phyloP scores from a whole-genome alignment of 2,329 filamentous ascomycete species.

The Gyromitra esculenta region DNA sequence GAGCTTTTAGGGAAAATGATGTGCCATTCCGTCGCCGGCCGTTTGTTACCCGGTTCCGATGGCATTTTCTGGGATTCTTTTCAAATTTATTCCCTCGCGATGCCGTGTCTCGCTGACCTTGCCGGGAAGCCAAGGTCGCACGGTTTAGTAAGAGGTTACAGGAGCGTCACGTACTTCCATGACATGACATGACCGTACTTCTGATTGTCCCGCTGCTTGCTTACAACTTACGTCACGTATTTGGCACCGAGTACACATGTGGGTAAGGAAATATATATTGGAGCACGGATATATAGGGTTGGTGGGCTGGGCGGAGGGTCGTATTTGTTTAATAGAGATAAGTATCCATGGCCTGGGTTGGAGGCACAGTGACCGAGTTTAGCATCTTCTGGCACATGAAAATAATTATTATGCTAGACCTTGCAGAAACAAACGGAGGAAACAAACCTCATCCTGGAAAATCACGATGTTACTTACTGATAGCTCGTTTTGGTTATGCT shows the following conservation, averaged over 20 bases:
- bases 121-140: background rate
- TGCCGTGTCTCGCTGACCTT: conserved; percentile 24
- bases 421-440: conserved; percentile 21
- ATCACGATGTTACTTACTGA: background rate
- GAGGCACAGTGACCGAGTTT: conserved; percentile 13
- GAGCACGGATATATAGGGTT: background rate
- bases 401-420: conserved; percentile 1
- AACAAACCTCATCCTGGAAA: conserved; percentile 30
- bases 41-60: conserved; percentile 46
- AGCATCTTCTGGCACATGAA: conserved; percentile 31
- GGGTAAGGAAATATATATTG: background rate
- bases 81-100: conserved; percentile 19
- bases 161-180: conserved; percentile 14
- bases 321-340: conserved; percentile 24
- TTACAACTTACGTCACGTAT: conserved; percentile 22
- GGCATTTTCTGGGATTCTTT: conserved; percentile 9
- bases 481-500: conserved; percentile 19
- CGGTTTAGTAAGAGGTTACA: conserved; percentile 20
- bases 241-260: conserved; percentile 28
- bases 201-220: background rate
- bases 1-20: conserved; percentile 37
- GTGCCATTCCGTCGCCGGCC: conserved; percentile 36
- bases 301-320: conserved; percentile 11
- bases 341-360: background rate
- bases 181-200: background rate